Conservation (phyloP, 768 basidiomycete species). For the Termitomyces sp. region DNA sequence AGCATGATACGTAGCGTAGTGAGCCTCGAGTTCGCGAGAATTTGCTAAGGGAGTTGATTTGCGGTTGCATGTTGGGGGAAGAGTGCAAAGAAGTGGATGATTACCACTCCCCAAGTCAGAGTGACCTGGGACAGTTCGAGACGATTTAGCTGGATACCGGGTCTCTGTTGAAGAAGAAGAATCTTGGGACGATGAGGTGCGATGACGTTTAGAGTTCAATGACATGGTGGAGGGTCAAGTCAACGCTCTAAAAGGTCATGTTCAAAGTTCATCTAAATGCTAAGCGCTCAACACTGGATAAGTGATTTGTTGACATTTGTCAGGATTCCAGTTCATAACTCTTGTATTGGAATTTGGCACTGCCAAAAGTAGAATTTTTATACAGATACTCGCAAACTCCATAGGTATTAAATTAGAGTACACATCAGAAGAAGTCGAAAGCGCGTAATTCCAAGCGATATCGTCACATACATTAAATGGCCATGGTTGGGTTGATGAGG, state of each 20-base stretch:
- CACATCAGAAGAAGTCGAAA: slow-evolving; percentile 5
- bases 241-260: neutral
- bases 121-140: slow-evolving; percentile 18
- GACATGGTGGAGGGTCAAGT: slow-evolving; percentile 11
- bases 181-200: slow-evolving; percentile 30
- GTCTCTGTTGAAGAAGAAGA: slow-evolving; percentile 27
- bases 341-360: too few relatives aligned
- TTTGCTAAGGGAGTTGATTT: slow-evolving; percentile 58
- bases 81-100: slow-evolving; percentile 54
- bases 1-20: slow-evolving; percentile 81
- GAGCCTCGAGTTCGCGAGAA: slow-evolving; percentile 69
- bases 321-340: neutral
- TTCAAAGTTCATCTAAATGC: neutral
- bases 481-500: neutral
- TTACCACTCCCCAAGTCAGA: slow-evolving; percentile 10
- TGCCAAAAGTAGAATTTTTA: slow-evolving; percentile 1
- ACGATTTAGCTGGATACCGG: slow-evolving; percentile 20
- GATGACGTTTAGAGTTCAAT: slow-evolving; percentile 27
- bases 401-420: slow-evolving; percentile 10
- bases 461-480: slow-evolving; percentile 8
- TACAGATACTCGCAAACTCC: slow-evolving; percentile 4
- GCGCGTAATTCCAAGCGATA: neutral
- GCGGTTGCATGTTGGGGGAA: slow-evolving; percentile 80
- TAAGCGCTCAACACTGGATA: neutral
- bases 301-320: too few relatives aligned